Percentiles rank a stretch among this genome's conserved stretches.
Conservation (phyloP, 768 basidiomycete species). For the Kwoniella dejecticola region DNA sequence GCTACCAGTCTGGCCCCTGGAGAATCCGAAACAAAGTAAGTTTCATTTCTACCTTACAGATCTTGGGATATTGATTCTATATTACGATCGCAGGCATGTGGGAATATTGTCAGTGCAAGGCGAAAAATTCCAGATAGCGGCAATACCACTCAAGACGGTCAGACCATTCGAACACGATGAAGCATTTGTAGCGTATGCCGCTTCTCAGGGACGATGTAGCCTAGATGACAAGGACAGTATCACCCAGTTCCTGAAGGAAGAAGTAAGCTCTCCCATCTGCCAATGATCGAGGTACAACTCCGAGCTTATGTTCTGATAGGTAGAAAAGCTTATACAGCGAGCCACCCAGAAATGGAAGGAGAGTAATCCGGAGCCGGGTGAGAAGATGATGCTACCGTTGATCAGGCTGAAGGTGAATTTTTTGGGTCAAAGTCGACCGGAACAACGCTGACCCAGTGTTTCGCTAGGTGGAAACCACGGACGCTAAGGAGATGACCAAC, state of each 20-base stretch:
- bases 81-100: slow-evolving; percentile 69
- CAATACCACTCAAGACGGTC: slow-evolving; percentile 84
- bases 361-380: slow-evolving; percentile 25
- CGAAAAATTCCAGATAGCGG: slow-evolving; percentile 80
- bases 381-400: slow-evolving; percentile 70
- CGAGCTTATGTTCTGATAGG: slow-evolving; percentile 58
- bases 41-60: background rate
- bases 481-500: slow-evolving; percentile 87
- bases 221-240: slow-evolving; percentile 80
- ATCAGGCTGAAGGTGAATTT: slow-evolving; percentile 74
- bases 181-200: slow-evolving; percentile 70
- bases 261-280: slow-evolving; percentile 58
- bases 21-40: slow-evolving; percentile 86
- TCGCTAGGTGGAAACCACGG: slow-evolving; percentile 85
- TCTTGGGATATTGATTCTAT: background rate
- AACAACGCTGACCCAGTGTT: slow-evolving; percentile 16
- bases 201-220: slow-evolving; percentile 63
- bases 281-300: background rate
- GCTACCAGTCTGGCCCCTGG: slow-evolving; percentile 94
- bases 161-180: slow-evolving; percentile 92
- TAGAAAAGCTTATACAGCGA: slow-evolving; percentile 69
- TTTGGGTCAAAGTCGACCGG: background rate
- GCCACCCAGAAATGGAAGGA: slow-evolving; percentile 47
- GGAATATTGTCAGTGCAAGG: slow-evolving; percentile 84
- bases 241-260: slow-evolving; percentile 72